phyloP scores from a whole-genome alignment of 140 eudicot species.

The Anethum foeniculum region DNA sequence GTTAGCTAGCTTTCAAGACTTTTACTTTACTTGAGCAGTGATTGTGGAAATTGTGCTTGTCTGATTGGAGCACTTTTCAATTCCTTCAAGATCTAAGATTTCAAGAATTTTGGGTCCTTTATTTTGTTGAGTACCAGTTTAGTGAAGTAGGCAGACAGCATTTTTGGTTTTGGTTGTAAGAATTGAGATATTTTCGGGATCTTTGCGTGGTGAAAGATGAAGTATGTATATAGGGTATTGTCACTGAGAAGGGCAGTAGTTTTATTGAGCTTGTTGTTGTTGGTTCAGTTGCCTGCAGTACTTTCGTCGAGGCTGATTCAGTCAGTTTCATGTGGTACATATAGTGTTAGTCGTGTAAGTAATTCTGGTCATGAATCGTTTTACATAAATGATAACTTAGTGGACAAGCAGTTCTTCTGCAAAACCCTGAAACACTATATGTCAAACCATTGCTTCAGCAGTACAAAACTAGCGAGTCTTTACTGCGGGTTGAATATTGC shows the following conservation, averaged over 20 bases:
- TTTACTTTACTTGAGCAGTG: conserved; percentile 15
- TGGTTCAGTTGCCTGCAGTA: conserved; percentile 36
- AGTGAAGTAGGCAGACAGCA: not conserved
- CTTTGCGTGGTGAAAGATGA: conserved; percentile 20
- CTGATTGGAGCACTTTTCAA: not conserved
- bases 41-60: conserved; percentile 2
- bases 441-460: conserved; percentile 7
- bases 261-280: conserved; percentile 29
- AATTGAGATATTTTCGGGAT: conserved; percentile 13
- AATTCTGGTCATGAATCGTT: conserved; percentile 33
- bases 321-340: conserved; percentile 38
- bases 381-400: conserved; percentile 50
- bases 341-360: conserved; percentile 30
- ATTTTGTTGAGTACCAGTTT: not conserved
- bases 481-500: conserved; percentile 36
- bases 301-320: conserved; percentile 31
- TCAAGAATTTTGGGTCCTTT: not conserved
- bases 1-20: conserved; percentile 25
- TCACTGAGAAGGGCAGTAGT: conserved; percentile 31
- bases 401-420: conserved; percentile 49
- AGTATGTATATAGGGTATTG: conserved; percentile 8
- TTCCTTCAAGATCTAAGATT: not conserved
- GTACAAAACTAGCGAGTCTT: conserved; percentile 8
- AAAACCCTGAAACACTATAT: conserved; percentile 31
- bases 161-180: conserved; percentile 10